Evolutionary conservation across 2,329 filamentous ascomycete species (phyloP), one percentile per base, ranked within the genome.

Genomic region (Aschersonia sp.): DNA sequence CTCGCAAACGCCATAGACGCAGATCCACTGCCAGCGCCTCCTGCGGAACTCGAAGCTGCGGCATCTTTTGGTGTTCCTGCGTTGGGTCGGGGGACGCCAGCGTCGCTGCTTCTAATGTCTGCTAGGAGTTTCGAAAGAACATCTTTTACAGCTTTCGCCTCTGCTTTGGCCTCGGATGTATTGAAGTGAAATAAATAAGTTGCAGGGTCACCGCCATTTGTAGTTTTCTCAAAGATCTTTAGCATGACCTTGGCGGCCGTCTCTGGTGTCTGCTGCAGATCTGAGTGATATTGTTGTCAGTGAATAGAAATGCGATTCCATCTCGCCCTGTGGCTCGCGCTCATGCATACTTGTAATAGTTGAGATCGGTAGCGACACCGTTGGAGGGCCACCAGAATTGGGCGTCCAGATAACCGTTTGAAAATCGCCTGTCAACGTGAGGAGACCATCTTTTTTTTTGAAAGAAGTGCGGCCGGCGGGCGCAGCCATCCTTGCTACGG

Each of bases 231-330:
- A 56, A 95, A 86, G 48, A 98, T 83, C 64, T 92, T 95, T 50
- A 97, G 76, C 74, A 95, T 95, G 47, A 94, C 88, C 71, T 95
- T 95, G 14, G 87, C 72, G 37, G 79, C 81, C n/a, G 74, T 81
- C 50, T 87, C 87, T 10, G 92, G 89, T 1, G 92, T 97, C 63
- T 97, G 90, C 64, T 98, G 90, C 45, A 98, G 77, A 67, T 97
- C 87, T 92, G 56, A 29, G 40, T 10, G 30, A 32, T 14, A 14
- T 5, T 11, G 30, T 5, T 11, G 30, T 5, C 32, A 35, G 30
- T 37, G 12, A 30, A 14, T 30, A 14, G 35, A 12, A 49, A 43
- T 30, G 31, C 12, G 43, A 45, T 44, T 22, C 39, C 5, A 31
- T 8, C 42, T 9, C 31, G 8, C 22, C 14, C 22, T 10, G 5